Evolutionary conservation across 108 stramenopile genomes (phyloP).

Genomic region (Mediolabrus comicus): DNA sequence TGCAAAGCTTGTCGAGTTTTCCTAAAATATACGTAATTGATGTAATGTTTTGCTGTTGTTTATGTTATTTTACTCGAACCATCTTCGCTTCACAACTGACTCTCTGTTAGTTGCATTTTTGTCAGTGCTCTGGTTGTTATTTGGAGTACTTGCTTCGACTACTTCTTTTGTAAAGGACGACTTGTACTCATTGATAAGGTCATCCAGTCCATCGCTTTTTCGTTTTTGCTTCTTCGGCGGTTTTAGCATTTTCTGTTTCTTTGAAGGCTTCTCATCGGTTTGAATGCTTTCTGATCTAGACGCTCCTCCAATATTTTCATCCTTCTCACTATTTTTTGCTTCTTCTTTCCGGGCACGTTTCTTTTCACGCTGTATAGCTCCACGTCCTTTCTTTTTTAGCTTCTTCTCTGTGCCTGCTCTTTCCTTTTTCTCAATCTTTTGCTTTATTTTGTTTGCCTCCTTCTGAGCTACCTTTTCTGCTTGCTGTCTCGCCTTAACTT

Average conservation of each 20-base stretch:
- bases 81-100: constrained; percentile 41
- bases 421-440: constrained; percentile 55
- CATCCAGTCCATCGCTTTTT: constrained; percentile 64
- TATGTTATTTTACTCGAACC: constrained; percentile 66
- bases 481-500: constrained; percentile 82
- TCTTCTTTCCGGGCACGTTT: constrained; percentile 53
- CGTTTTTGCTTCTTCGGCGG: constrained; percentile 50
- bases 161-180: constrained; percentile 28
- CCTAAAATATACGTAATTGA: too few species aligned
- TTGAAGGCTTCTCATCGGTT: constrained; percentile 14
- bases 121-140: not conserved
- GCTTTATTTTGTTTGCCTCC: constrained; percentile 70
- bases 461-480: constrained; percentile 70
- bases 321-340: constrained; percentile 18
- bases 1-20: too few species aligned
- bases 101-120: constrained; percentile 10
- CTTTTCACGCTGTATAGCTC: constrained; percentile 74
- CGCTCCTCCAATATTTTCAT: constrained; percentile 5
- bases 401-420: constrained; percentile 30
- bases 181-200: constrained; percentile 66
- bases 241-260: constrained; percentile 27
- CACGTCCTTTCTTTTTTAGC: constrained; percentile 61
- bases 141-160: not conserved
- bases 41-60: too few species aligned
- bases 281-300: constrained; percentile 8